A percentile compares a stretch with the other conserved stretches of the same genome.
Evolutionary conservation across 2,329 filamentous ascomycete species (phyloP).

Genomic region (Fusarium humuli): DNA sequence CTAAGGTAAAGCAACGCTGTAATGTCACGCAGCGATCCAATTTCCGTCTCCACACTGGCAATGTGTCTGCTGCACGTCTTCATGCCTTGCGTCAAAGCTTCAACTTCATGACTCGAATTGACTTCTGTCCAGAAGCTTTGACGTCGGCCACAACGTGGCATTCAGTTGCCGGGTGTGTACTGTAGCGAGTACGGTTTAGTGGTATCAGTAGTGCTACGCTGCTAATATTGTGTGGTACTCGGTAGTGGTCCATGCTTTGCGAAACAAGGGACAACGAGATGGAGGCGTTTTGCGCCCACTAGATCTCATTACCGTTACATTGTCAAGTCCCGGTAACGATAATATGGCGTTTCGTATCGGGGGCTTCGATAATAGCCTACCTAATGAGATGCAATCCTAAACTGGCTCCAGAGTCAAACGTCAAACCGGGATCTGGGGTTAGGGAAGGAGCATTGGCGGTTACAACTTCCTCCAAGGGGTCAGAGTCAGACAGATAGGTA

Average conservation of each 20-base stretch:
- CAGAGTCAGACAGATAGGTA: neutral
- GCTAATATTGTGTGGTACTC: neutral
- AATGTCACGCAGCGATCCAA: constrained; percentile 19
- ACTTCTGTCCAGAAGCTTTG: constrained; percentile 11
- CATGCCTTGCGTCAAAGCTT: constrained; percentile 9
- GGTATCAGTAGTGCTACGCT: neutral
- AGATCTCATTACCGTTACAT: constrained; percentile 21
- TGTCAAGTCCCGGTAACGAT: constrained; percentile 3
- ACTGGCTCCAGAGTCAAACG: constrained; percentile 15
- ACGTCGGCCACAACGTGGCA: constrained; percentile 30
- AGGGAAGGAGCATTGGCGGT: constrained; percentile 25
- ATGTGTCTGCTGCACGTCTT: constrained; percentile 15
- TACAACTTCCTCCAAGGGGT: constrained; percentile 4
- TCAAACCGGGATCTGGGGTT: constrained; percentile 35
- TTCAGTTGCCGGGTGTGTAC: constrained; percentile 9
- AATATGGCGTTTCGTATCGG: constrained; percentile 8
- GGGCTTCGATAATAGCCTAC: neutral
- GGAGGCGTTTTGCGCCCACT: neutral
- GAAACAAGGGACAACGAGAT: neutral
- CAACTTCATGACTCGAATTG: constrained; percentile 7
- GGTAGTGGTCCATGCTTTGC: neutral
- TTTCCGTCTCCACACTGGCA: constrained; percentile 9
- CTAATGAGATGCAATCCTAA: constrained; percentile 6
- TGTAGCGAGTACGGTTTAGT: neutral
- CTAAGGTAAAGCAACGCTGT: constrained; percentile 16